Evolutionary conservation across 2,329 filamentous ascomycete genomes (phyloP).

Genomic region (Penicillium sp.): DNA sequence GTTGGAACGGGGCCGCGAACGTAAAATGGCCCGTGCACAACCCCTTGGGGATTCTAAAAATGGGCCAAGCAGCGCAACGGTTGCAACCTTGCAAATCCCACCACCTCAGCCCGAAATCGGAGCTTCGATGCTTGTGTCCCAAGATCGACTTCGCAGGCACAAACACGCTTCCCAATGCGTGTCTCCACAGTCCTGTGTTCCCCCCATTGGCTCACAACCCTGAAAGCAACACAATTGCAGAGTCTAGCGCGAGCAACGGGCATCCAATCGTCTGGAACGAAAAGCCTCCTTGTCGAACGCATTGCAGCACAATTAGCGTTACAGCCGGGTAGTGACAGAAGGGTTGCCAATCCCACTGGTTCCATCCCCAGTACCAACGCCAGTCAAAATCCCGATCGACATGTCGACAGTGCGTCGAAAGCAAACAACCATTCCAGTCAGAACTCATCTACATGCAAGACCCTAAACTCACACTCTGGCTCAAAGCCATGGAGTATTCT

Average conservation of each 20-base stretch:
- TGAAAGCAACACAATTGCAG: constrained; percentile 59
- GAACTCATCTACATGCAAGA: not conserved
- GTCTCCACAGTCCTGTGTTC: constrained; percentile 3
- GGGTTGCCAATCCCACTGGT: not conserved
- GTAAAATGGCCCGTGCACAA: constrained; percentile 14
- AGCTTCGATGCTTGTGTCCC: no score
- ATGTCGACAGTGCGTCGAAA: not conserved
- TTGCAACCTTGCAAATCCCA: constrained; percentile 8
- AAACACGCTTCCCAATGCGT: constrained; percentile 12
- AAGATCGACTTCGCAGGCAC: not conserved
- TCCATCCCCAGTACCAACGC: not conserved
- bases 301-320: constrained; percentile 39
- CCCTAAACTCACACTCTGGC: not conserved
- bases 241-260: constrained; percentile 63
- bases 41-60: not conserved
- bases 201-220: constrained; percentile 36
- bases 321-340: constrained; percentile 2
- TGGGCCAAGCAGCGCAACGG: not conserved
- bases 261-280: constrained; percentile 60
- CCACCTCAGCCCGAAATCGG: not conserved
- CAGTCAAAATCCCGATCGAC: not conserved
- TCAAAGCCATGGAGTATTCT: constrained; percentile 57
- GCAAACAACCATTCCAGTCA: not conserved
- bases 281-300: constrained; percentile 55
- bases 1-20: not conserved